Evolutionary conservation across 2,329 filamentous ascomycete species (phyloP), one percentile per base, ranked within the genome.

Genomic region (Aspergillus novoparasiticus): DNA sequence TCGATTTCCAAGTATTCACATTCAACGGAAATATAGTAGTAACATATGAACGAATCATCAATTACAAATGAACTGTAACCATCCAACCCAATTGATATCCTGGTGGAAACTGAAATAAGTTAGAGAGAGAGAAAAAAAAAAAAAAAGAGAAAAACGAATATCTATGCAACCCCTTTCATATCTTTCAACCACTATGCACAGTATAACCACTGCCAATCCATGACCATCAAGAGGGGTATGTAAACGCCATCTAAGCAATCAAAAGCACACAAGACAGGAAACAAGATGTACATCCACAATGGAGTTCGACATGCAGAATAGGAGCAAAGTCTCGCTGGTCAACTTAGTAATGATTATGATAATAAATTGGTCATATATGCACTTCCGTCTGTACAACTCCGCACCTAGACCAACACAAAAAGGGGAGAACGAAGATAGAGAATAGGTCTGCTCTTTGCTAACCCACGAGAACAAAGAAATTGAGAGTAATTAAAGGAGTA

Each of bases 301-400:
- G 39, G 39, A 36, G 34, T 53, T 58, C 56, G 58, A 62, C 54
- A 67, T 66, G 66, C 65, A 61, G 54, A 64, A 65, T 48, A 59
- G 54, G 28, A 51, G 48, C 16, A 51, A 32, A 60, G 30, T 23
- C 51, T 54, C 51, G 58, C 55, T 45, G 54, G 28, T 32, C 46
- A 43, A 32, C 30, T 57, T 19, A 34, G 51, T 56, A 34, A 58
- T 56, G 41, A 68, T 68, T 67, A 66, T 67, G 60, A 64, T 58
- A 58, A 60, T 51, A 64, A 60, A 59, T 59, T 51, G 48, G 61
- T 67, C 63, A 39, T 65, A 59, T 63, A 59, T 68, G 65, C 67
- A 66, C 65, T 60, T 61, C 66, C 59, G 53, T 69, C 65, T 70
- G 68, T 69, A 67, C 57, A 71, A 71, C 68, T 69, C 67, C 69